phyloP scores from a whole-genome alignment of 805 yeast species.

The Teunomyces atbi region DNA sequence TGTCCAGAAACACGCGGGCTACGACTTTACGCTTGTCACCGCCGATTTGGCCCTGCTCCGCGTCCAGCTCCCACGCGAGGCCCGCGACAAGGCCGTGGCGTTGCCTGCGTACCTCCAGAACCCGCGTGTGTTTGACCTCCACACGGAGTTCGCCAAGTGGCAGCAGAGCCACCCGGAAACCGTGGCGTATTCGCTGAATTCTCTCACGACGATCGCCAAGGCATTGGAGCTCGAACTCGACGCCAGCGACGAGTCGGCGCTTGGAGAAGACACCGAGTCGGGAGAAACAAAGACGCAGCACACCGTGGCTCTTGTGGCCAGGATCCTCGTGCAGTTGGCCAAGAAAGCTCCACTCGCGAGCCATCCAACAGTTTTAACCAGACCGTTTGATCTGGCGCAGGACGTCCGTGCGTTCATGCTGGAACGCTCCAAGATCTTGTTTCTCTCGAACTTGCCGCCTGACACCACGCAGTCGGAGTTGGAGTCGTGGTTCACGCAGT shows the following conservation, averaged over 20 bases:
- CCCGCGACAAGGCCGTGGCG: constrained; percentile 68
- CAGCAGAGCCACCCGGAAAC: constrained; percentile 58
- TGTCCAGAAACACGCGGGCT: constrained; percentile 43
- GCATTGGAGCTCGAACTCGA: constrained; percentile 45
- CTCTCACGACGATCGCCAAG: constrained; percentile 41
- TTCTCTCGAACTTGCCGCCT: constrained; percentile 72
- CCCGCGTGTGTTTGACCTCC: constrained; percentile 73
- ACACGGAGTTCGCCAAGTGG: constrained; percentile 72
- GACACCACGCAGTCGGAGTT: constrained; percentile 90
- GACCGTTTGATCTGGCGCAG: constrained; percentile 74
- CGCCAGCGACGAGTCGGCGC: constrained; percentile 8
- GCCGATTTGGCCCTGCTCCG: constrained; percentile 68
- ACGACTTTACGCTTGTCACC: constrained; percentile 65
- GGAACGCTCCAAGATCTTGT: constrained; percentile 77
- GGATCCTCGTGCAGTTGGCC: constrained; percentile 46
- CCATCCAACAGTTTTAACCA: constrained; percentile 55
- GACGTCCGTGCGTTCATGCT: constrained; percentile 65
- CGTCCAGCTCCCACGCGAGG: constrained; percentile 77
- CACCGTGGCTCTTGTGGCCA: constrained; percentile 45
- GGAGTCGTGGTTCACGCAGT: constrained; percentile 88
- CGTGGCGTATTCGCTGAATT: constrained; percentile 31
- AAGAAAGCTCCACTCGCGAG: constrained; percentile 50
- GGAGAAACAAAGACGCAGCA: constrained; percentile 36
- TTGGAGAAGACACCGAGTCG: background rate
- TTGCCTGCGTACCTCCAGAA: constrained; percentile 75